phyloP scores from a whole-genome alignment of 1,284 basidiomycete species.

The Cryptococcus jaspeensis region DNA sequence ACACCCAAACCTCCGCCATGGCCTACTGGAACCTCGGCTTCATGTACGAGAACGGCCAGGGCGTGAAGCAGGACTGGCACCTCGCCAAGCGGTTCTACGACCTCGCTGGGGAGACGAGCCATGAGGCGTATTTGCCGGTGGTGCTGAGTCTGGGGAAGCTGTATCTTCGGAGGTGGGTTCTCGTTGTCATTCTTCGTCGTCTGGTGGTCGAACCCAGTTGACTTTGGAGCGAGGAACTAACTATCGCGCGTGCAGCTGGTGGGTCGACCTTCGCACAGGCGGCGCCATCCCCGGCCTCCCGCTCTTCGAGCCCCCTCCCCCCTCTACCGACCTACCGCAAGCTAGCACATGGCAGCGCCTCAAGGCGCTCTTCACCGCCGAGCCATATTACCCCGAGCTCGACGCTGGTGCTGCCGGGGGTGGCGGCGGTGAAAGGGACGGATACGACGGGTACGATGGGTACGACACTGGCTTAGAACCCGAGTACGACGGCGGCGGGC shows the following conservation, averaged over 20 bases:
- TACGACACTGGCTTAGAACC: no score
- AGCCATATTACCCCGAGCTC: slow-evolving; percentile 4
- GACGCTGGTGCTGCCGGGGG: slow-evolving; percentile 16
- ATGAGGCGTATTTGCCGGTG: slow-evolving; percentile 84
- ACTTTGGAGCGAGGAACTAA: background rate
- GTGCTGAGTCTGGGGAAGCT: slow-evolving; percentile 77
- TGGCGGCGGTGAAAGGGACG: no score
- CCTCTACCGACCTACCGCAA: slow-evolving; percentile 13
- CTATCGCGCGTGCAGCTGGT: slow-evolving; percentile 35
- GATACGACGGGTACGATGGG: no score
- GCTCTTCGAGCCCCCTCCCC: slow-evolving; percentile 37
- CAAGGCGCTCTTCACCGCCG: slow-evolving; percentile 31
- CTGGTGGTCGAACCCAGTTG: background rate
- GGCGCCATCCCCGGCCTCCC: slow-evolving; percentile 43
- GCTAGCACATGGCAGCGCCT: slow-evolving; percentile 32
- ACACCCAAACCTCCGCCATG: slow-evolving; percentile 83
- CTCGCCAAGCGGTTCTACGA: slow-evolving; percentile 97
- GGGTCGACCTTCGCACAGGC: slow-evolving; percentile 38
- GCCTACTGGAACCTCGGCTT: slow-evolving; percentile 98
- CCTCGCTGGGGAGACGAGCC: slow-evolving; percentile 76
- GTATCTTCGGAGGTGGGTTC: slow-evolving; percentile 60
- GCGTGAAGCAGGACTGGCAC: slow-evolving; percentile 91
- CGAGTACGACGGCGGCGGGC: no score
- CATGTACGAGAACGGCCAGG: slow-evolving; percentile 97
- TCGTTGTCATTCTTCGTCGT: background rate